Percentiles rank a stretch among this genome's conserved stretches.
These are phyloP conservation scores for Fagus crenata DNA, from an alignment of 306 rosid genomes.

Conservation along the genomic window DNA sequence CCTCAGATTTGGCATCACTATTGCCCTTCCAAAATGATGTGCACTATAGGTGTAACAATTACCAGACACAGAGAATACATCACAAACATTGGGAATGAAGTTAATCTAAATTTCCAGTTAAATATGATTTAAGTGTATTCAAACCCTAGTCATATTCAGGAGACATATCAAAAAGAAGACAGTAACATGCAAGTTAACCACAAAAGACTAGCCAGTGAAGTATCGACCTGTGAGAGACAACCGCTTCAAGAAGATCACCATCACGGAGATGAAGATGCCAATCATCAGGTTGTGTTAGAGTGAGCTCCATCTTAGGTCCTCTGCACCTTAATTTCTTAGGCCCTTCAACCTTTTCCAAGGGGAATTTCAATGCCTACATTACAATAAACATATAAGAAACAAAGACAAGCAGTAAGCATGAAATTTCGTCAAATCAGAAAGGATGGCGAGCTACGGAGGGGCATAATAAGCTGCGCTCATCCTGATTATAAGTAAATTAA, in stretches of 20 bases:
- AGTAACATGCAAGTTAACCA: neutral
- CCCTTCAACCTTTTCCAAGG: constrained; percentile 31
- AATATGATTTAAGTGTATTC: neutral
- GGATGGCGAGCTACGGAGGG: neutral
- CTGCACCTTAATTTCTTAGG: constrained; percentile 27
- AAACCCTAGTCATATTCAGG: neutral
- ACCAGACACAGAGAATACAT: constrained; percentile 12
- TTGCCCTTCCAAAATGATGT: constrained; percentile 74
- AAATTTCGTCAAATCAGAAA: neutral
- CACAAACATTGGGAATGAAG: neutral
- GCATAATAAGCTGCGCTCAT: neutral
- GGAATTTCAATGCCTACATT: constrained; percentile 34
- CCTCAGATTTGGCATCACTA: constrained; percentile 92
- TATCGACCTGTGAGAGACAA: constrained; percentile 66
- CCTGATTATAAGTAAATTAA: neutral
- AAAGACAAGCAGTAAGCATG: constrained; percentile 12
- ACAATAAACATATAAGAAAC: constrained; percentile 14
- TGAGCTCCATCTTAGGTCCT: constrained; percentile 69
- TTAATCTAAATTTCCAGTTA: neutral
- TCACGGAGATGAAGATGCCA: constrained; percentile 97
- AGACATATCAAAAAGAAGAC: neutral
- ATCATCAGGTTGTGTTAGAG: constrained; percentile 79
- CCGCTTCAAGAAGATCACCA: constrained; percentile 72
- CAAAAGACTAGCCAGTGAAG: neutral
- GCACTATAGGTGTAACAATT: constrained; percentile 50